These are phyloP conservation scores for Blastobotrys serpentis DNA, from an alignment of 1,139 yeast genomes.

Conservation along the genomic window DNA sequence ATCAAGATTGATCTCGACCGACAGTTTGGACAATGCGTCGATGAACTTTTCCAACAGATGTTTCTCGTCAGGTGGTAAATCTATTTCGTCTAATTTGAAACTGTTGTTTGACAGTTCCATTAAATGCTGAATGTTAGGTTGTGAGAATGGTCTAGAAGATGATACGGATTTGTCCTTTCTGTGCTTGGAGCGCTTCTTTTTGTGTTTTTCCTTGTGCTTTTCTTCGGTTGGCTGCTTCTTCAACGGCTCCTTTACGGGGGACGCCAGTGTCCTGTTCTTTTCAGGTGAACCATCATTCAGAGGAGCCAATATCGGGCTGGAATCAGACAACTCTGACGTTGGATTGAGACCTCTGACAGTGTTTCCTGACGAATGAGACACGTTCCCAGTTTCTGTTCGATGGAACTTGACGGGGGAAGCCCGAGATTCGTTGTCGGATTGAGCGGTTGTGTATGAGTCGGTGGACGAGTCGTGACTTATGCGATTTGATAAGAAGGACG, in stretches of 20 bases:
- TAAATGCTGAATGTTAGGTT: constrained; percentile 31
- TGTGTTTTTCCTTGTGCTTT: not conserved
- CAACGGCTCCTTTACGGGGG: constrained; percentile 1
- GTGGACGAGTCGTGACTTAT: constrained; percentile 23
- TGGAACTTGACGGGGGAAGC: not conserved
- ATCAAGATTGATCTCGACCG: constrained; percentile 87
- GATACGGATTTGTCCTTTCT: constrained; percentile 5
- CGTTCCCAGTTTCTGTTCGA: constrained; percentile 7
- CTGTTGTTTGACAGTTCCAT: constrained; percentile 29
- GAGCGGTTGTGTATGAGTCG: constrained; percentile 26
- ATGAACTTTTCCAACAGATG: constrained; percentile 79
- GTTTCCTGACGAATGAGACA: constrained; percentile 8
- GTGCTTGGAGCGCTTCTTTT: not conserved
- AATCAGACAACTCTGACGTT: not conserved
- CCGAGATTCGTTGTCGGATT: constrained; percentile 13
- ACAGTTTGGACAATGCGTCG: constrained; percentile 77
- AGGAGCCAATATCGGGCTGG: not conserved
- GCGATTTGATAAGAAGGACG: constrained; percentile 12
- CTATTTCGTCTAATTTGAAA: constrained; percentile 65
- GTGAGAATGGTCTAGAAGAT: constrained; percentile 27
- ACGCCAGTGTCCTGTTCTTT: not conserved
- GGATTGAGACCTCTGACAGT: not conserved
- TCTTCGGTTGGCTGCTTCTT: not conserved
- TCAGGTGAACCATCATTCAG: constrained; percentile 1
- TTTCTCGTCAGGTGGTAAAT: constrained; percentile 74